Conservation (phyloP, 202 grass and related monocot genomes). For the Setaria italica region DNA sequence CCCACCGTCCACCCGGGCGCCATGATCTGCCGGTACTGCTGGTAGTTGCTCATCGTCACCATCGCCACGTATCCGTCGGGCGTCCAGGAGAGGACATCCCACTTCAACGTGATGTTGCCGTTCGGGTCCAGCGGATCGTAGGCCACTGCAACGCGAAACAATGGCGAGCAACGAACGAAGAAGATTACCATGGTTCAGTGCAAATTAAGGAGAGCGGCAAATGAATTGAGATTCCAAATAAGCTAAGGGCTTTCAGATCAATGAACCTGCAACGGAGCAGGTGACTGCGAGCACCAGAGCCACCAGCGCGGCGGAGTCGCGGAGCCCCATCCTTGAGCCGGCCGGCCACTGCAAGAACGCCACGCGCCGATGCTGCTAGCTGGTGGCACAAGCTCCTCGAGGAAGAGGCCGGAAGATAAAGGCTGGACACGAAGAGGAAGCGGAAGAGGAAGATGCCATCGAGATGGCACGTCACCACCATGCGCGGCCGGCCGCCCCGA, state of each 20-base stretch:
- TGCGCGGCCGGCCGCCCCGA: background rate
- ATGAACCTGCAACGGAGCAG: slow-evolving; percentile 58
- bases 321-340: slow-evolving; percentile 33
- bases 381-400: slow-evolving; percentile 11
- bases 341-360: background rate
- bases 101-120: slow-evolving; percentile 93
- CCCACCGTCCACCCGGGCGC: slow-evolving; percentile 80
- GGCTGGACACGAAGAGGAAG: background rate
- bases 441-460: background rate
- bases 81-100: slow-evolving; percentile 93
- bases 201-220: too few species aligned
- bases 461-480: slow-evolving; percentile 60
- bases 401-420: slow-evolving; percentile 46
- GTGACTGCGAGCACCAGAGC: slow-evolving; percentile 46
- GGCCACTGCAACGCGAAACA: slow-evolving; percentile 31
- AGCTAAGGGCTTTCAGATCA: too few species aligned
- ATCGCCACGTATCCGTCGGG: slow-evolving; percentile 86
- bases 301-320: background rate
- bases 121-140: slow-evolving; percentile 85
- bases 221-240: too few species aligned
- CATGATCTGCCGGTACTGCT: slow-evolving; percentile 90
- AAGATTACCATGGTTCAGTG: too few species aligned
- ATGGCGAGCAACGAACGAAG: background rate
- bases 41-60: slow-evolving; percentile 96
- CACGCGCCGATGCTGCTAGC: background rate